These are phyloP conservation scores for Thraustochytrium sp. DNA, from an alignment of 352 stramenopile genomes.

Conservation along the genomic window DNA sequence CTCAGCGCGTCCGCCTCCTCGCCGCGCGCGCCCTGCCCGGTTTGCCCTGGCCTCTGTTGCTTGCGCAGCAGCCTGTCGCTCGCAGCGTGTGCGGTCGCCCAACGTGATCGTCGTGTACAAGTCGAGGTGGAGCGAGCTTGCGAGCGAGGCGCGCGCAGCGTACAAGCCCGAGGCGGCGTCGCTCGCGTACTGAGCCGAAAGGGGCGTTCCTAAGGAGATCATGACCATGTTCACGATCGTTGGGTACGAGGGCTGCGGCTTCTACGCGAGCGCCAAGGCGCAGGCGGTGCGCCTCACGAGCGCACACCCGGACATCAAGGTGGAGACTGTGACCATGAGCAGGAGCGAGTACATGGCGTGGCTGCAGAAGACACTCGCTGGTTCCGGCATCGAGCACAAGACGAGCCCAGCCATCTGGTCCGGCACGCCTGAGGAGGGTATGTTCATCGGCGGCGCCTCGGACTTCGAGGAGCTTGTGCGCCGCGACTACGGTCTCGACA, in stretches of 20 bases:
- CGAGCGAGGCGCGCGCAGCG: no score
- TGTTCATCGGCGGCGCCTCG: background rate
- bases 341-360: background rate
- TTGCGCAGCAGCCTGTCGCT: no score
- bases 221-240: background rate
- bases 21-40: no score
- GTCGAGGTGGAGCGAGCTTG: no score
- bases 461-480: background rate
- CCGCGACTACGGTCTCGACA: background rate
- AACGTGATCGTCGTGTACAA: no score
- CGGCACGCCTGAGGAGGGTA: background rate
- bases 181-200: no score
- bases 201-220: no score
- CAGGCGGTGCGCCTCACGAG: background rate
- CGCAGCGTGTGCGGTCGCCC: no score
- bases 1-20: no score
- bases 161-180: no score
- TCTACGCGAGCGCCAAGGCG: background rate
- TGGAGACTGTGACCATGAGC: background rate
- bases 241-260: background rate
- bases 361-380: background rate
- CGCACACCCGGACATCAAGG: background rate
- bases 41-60: no score
- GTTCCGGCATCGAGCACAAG: background rate
- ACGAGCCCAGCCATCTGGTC: constrained; percentile 18